A percentile compares a stretch with the other conserved stretches of the same genome.
phyloP scores from a whole-genome alignment of 805 yeast species.

The Hanseniaspora taiwanica region DNA sequence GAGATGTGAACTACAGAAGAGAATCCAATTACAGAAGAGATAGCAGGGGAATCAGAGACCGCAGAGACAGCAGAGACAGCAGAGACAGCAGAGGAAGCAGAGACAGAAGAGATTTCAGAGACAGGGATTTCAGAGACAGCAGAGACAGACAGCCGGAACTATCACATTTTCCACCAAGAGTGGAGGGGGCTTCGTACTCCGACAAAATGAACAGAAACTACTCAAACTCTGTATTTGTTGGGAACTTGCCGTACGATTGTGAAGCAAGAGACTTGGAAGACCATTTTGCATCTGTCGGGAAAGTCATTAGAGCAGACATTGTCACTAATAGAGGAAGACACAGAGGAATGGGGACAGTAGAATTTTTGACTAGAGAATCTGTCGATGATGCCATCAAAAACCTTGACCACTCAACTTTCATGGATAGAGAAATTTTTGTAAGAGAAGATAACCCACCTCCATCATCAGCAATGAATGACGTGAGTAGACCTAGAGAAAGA shows the following conservation, averaged over 20 bases:
- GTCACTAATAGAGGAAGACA: slow-evolving; percentile 67
- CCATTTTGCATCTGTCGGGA: slow-evolving; percentile 46
- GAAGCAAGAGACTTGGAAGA: slow-evolving; percentile 47
- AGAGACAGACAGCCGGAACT: slow-evolving; percentile 5
- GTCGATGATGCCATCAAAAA: slow-evolving; percentile 60
- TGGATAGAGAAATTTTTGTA: slow-evolving; percentile 74
- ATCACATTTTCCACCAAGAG: slow-evolving; percentile 5
- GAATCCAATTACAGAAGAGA: slow-evolving; percentile 21
- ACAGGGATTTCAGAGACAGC: no score
- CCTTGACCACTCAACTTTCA: slow-evolving; percentile 49
- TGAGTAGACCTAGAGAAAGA: slow-evolving; percentile 13
- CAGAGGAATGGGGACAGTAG: slow-evolving; percentile 88
- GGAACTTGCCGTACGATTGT: slow-evolving; percentile 56
- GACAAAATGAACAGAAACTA: slow-evolving; percentile 42
- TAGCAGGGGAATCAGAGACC: slow-evolving; percentile 21
- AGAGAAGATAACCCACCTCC: slow-evolving; percentile 89
- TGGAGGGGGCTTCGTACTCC: slow-evolving; percentile 18
- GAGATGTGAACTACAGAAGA: slow-evolving; percentile 30
- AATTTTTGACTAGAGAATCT: slow-evolving; percentile 49
- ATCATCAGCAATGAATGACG: slow-evolving; percentile 12
- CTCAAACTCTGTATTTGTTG: slow-evolving; percentile 56
- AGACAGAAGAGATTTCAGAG: no score
- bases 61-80: slow-evolving; percentile 16
- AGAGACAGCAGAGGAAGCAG: slow-evolving; percentile 16
- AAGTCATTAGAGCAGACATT: slow-evolving; percentile 70